Evolutionary conservation across 2,329 filamentous ascomycete genomes (phyloP).

Genomic region (Oidium heveae): DNA sequence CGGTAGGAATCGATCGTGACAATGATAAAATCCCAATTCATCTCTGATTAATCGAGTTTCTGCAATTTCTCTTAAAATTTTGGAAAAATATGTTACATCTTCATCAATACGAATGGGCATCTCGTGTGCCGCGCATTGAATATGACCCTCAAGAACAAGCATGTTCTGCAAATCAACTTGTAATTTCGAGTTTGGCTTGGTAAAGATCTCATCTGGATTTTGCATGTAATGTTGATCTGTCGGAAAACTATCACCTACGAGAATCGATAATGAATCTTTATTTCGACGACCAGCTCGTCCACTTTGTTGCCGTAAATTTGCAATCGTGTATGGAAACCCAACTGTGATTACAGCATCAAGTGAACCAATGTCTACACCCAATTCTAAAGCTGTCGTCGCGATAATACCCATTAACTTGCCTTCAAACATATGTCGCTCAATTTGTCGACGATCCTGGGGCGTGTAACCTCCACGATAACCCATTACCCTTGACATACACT

Average conservation of each 20-base stretch:
- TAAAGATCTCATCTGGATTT: conserved; percentile 83
- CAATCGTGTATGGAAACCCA: conserved; percentile 86
- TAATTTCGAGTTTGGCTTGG: conserved; percentile 65
- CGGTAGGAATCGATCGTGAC: conserved; percentile 68
- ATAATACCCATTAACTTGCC: conserved; percentile 83
- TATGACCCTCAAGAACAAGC: conserved; percentile 72
- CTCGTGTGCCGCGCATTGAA: conserved; percentile 87
- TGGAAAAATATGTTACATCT: conserved; percentile 58
- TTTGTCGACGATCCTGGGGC: conserved; percentile 62
- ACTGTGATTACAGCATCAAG: conserved; percentile 84
- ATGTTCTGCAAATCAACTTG: conserved; percentile 85
- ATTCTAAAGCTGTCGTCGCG: conserved; percentile 74
- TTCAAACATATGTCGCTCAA: conserved; percentile 93
- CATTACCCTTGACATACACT: conserved; percentile 65
- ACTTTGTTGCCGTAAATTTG: conserved; percentile 83
- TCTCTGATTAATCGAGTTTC: conserved; percentile 50
- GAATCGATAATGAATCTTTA: conserved; percentile 72
- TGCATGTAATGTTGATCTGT: conserved; percentile 95
- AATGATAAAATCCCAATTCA: conserved; percentile 64
- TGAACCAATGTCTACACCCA: conserved; percentile 86
- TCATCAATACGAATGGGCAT: conserved; percentile 67
- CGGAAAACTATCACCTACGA: conserved; percentile 72
- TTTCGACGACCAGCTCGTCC: conserved; percentile 79
- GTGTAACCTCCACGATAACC: conserved; percentile 91
- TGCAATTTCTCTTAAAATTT: conserved; percentile 44